phyloP scores from a whole-genome alignment of 495 filamentous ascomycete species.

The Neurospora intermedia region DNA sequence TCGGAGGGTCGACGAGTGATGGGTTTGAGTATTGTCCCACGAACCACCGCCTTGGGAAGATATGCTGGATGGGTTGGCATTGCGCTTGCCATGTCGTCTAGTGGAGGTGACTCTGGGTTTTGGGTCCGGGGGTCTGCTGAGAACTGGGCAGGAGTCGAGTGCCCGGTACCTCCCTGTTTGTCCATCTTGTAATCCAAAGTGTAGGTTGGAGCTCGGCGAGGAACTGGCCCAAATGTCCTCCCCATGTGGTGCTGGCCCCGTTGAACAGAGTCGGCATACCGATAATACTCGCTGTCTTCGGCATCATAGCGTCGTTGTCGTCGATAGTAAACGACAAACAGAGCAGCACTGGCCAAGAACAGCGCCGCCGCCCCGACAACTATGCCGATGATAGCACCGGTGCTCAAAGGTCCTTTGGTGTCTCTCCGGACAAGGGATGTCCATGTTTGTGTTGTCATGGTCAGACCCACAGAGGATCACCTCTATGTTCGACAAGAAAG shows the following conservation, averaged over 20 bases:
- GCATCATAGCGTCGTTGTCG: conserved; percentile 22
- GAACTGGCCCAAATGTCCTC: conserved; percentile 3
- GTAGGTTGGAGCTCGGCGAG: conserved; percentile 10
- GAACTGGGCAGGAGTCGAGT: conserved; percentile 16
- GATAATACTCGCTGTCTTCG: conserved; percentile 8
- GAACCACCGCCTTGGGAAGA: conserved; percentile 26
- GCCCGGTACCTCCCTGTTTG: conserved; percentile 16
- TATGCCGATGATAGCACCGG: conserved; percentile 38
- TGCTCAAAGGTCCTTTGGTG: conserved; percentile 14
- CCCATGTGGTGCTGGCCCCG: not conserved
- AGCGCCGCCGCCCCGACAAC: conserved; percentile 26
- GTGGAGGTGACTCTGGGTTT: conserved; percentile 2
- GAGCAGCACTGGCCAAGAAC: conserved; percentile 24
- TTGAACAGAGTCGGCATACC: conserved; percentile 1
- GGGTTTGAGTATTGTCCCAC: conserved; percentile 15
- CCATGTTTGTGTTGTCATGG: not conserved
- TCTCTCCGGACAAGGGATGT: not conserved
- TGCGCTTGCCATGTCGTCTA: conserved; percentile 13
- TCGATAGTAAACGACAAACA: conserved; percentile 34
- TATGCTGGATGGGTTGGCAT: conserved; percentile 42
- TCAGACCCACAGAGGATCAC: not conserved
- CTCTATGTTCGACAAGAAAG: not conserved
- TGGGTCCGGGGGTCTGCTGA: conserved; percentile 9
- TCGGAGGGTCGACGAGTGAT: conserved; percentile 12
- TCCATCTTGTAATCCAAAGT: conserved; percentile 24